phyloP scores from a whole-genome alignment of 1,139 yeast genomes.

The Hyphopichia burtonii region DNA sequence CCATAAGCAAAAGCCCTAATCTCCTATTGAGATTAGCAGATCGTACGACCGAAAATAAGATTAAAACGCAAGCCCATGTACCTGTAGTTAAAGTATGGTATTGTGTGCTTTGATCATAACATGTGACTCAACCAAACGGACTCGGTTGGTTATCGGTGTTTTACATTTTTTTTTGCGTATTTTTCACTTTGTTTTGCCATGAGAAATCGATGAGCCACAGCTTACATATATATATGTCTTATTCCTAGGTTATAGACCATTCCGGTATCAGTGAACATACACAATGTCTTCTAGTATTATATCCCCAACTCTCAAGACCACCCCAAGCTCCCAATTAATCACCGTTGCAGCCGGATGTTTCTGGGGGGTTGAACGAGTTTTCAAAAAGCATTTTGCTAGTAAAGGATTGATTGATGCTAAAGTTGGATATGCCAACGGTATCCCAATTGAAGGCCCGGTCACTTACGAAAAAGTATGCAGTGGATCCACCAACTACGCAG shows the following conservation, averaged over 20 bases:
- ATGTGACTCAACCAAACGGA: not conserved
- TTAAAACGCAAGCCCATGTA: too few species aligned
- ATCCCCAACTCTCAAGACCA: constrained; percentile 38
- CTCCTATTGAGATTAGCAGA: too few species aligned
- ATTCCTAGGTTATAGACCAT: too few species aligned
- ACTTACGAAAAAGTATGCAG: constrained; percentile 74
- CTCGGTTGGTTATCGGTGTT: not conserved
- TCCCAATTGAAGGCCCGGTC: constrained; percentile 46
- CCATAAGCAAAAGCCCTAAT: too few species aligned
- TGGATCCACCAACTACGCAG: constrained; percentile 72
- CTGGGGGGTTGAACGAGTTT: constrained; percentile 94
- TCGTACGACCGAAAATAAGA: too few species aligned
- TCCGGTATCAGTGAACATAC: too few species aligned
- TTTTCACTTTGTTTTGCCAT: not conserved
- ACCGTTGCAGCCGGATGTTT: constrained; percentile 86
- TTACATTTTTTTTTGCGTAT: not conserved
- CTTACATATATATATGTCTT: not conserved
- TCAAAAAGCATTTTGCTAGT: constrained; percentile 58
- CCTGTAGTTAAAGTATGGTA: too few species aligned
- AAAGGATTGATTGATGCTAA: constrained; percentile 71
- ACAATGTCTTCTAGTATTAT: constrained; percentile 13
- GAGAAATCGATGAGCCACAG: constrained; percentile 2
- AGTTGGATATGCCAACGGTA: constrained; percentile 92
- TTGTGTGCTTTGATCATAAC: constrained; percentile 1
- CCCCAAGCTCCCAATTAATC: constrained; percentile 45